Evolutionary conservation across 345 rosid genomes (phyloP).

Genomic region (Linum lewisii): DNA sequence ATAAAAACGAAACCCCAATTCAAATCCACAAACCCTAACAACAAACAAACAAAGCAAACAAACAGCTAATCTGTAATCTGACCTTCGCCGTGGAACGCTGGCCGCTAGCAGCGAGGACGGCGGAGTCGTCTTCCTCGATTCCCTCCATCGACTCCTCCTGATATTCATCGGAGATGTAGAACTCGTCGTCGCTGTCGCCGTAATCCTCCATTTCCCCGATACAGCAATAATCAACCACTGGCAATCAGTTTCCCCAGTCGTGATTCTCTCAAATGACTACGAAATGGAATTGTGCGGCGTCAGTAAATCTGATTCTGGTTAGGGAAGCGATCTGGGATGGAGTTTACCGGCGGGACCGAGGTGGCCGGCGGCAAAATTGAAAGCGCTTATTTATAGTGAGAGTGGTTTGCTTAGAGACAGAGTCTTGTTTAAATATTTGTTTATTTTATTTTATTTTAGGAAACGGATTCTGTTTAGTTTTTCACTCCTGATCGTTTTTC

Average conservation of each 20-base stretch:
- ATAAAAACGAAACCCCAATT: background rate
- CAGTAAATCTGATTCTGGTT: background rate
- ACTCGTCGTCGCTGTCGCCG: conserved; percentile 1
- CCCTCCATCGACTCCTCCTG: background rate
- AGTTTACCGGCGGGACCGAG: background rate
- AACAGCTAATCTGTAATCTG: background rate
- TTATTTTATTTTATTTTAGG: no score
- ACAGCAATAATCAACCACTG: background rate
- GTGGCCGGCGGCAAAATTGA: background rate
- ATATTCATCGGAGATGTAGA: background rate
- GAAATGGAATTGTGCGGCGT: background rate
- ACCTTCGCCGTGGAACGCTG: conserved; percentile 1
- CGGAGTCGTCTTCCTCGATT: background rate
- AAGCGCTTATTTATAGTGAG: background rate
- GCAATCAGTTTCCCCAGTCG: background rate
- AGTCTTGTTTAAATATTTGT: no score
- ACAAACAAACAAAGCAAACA: background rate
- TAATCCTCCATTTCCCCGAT: background rate
- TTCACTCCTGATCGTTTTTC: no score
- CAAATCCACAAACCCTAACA: background rate
- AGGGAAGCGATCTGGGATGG: background rate
- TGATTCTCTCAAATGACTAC: background rate
- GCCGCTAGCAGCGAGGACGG: background rate
- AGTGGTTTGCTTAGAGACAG: no score
- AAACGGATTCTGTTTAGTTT: no score